A percentile compares a stretch with the other conserved stretches of the same genome.
These are phyloP conservation scores for Gymnopilus dilepis DNA, from an alignment of 768 basidiomycete species.

Conservation along the genomic window DNA sequence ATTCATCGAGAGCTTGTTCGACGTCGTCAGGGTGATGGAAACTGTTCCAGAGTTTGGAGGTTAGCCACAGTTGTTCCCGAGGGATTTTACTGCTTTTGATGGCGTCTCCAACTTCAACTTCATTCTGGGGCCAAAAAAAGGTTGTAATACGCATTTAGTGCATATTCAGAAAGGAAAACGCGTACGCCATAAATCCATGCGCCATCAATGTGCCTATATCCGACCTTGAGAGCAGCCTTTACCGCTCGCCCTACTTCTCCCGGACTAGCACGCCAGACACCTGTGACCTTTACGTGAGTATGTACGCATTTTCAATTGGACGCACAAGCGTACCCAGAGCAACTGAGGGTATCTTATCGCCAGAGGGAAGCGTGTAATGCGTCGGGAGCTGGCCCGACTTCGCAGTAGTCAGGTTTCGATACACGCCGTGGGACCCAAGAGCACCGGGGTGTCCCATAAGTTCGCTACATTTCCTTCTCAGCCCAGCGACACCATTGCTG, in stretches of 20 bases:
- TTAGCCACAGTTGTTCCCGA: constrained; percentile 70
- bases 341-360: constrained; percentile 63
- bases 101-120: constrained; percentile 70
- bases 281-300: constrained; percentile 34
- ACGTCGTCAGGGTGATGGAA: constrained; percentile 80
- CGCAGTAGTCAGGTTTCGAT: constrained; percentile 2
- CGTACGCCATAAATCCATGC: constrained; percentile 72
- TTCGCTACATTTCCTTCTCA: background rate
- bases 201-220: constrained; percentile 76
- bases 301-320: background rate
- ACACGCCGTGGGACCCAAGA: background rate
- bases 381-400: constrained; percentile 37
- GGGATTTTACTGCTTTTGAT: constrained; percentile 62
- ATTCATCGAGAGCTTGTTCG: constrained; percentile 69
- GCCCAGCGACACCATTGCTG: background rate
- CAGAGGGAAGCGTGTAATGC: constrained; percentile 64
- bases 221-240: constrained; percentile 62
- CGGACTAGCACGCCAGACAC: constrained; percentile 63
- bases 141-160: background rate
- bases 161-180: background rate
- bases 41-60: constrained; percentile 79
- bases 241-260: constrained; percentile 73
- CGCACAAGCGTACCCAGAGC: constrained; percentile 43
- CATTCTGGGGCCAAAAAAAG: constrained; percentile 46
- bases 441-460: background rate